These are phyloP conservation scores for Polygonum aviculare DNA, from an alignment of 148 eudicot species.

Conservation along the genomic window DNA sequence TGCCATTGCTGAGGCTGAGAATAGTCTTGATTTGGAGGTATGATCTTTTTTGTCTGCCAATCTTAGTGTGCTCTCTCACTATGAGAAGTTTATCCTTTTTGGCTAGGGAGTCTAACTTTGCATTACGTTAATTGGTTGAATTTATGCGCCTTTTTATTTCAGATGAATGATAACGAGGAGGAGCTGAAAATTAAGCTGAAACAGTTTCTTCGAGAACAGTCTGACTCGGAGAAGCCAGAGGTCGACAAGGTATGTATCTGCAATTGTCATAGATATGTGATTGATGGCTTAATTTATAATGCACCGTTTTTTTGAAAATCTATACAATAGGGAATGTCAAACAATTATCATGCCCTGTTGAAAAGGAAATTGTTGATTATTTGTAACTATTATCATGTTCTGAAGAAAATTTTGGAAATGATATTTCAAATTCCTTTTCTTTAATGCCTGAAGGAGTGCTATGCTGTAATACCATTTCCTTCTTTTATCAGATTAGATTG, in stretches of 20 bases:
- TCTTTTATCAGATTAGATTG: constrained; percentile 52
- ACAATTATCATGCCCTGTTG: neutral
- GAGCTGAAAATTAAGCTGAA: constrained; percentile 83
- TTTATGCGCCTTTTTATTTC: constrained; percentile 10
- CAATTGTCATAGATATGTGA: neutral
- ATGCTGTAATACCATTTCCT: neutral
- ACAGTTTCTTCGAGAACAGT: constrained; percentile 65
- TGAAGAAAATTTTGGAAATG: neutral
- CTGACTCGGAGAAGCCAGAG: constrained; percentile 59
- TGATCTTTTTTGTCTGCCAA: neutral
- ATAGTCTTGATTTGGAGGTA: constrained; percentile 57
- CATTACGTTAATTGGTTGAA: neutral
- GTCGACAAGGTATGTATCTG: constrained; percentile 67
- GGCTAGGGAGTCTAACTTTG: neutral
- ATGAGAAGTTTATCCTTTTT: neutral
- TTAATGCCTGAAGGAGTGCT: neutral
- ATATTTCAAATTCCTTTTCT: neutral
- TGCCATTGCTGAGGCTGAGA: constrained; percentile 87
- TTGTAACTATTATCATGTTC: neutral
- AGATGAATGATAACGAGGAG: constrained; percentile 72
- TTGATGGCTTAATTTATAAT: neutral
- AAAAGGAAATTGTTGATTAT: neutral
- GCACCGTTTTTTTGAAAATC: neutral
- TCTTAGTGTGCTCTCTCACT: neutral
- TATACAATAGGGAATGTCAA: neutral